Conservation (phyloP, 345 rosid genomes). For the Leavenworthia alabamica region DNA sequence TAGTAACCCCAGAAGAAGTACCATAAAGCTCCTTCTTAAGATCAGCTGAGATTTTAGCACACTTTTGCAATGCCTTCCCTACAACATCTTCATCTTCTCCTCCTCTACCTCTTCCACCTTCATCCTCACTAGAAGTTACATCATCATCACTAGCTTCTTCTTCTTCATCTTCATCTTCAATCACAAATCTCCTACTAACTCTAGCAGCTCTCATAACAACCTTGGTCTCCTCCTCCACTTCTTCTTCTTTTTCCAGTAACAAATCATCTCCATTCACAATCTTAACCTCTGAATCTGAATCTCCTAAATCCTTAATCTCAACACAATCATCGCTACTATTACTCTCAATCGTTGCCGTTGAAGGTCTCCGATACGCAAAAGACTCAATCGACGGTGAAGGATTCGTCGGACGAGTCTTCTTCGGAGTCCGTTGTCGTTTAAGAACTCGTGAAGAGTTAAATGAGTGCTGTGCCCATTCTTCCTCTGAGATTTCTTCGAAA, state of each 20-base stretch:
- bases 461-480: conserved; percentile 72
- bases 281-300: conserved; percentile 32
- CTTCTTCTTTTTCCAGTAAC: conserved; percentile 31
- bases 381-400: conserved; percentile 72
- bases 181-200: conserved; percentile 57
- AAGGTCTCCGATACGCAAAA: conserved; percentile 48
- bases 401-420: conserved; percentile 19
- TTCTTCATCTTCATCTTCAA: conserved; percentile 66
- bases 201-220: conserved; percentile 34
- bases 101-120: conserved; percentile 4
- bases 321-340: conserved; percentile 44
- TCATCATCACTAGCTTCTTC: conserved; percentile 36
- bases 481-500: conserved; percentile 83
- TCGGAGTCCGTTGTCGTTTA: conserved; percentile 33
- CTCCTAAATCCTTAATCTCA: conserved; percentile 31
- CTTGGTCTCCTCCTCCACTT: conserved; percentile 28
- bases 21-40: conserved; percentile 77
- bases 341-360: conserved; percentile 2
- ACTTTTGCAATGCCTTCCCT: conserved; percentile 79
- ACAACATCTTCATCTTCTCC: conserved; percentile 66
- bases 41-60: conserved; percentile 74
- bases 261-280: conserved; percentile 27
- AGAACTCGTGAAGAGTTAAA: conserved; percentile 80
- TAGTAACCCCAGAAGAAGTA: conserved; percentile 38
- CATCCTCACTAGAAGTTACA: conserved; percentile 47